These are phyloP conservation scores for Picea glauca DNA, from an alignment of 75 land plant species.

Conservation along the genomic window DNA sequence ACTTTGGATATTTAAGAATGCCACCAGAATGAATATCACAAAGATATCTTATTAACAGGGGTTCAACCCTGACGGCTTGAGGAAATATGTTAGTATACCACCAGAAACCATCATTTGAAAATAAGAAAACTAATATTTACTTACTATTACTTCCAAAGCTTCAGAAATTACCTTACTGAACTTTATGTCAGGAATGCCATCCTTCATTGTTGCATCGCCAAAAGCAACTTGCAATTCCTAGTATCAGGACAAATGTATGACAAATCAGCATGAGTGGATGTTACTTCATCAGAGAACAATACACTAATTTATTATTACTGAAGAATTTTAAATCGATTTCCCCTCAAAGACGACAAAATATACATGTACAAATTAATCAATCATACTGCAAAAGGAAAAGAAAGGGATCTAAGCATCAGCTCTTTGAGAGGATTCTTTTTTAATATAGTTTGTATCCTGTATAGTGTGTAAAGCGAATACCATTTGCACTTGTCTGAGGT, in stretches of 20 bases:
- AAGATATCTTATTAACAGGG: not conserved
- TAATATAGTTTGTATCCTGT: not conserved
- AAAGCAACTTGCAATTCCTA: slow-evolving; percentile 71
- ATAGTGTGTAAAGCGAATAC: slow-evolving; percentile 28
- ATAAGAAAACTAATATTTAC: not conserved
- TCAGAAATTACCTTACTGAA: slow-evolving; percentile 59
- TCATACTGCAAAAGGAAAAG: not conserved
- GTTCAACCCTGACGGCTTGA: not conserved
- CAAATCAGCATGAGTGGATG: not conserved
- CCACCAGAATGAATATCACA: not conserved
- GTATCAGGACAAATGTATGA: not conserved
- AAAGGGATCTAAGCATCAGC: not conserved
- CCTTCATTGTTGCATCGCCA: slow-evolving; percentile 43
- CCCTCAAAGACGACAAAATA: not conserved
- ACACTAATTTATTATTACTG: not conserved
- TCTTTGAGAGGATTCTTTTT: not conserved
- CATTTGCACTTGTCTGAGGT: slow-evolving; percentile 61
- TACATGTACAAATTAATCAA: not conserved
- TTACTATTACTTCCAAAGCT: not conserved
- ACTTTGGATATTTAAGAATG: not conserved
- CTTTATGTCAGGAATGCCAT: slow-evolving; percentile 79
- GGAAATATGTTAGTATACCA: not conserved
- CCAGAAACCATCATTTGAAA: not conserved
- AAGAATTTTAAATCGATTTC: not conserved
- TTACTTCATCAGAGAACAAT: not conserved